Evolutionary conservation across 2,329 filamentous ascomycete species (phyloP), one percentile per base, ranked within the genome.

Genomic region (Myrmaecium sp.): DNA sequence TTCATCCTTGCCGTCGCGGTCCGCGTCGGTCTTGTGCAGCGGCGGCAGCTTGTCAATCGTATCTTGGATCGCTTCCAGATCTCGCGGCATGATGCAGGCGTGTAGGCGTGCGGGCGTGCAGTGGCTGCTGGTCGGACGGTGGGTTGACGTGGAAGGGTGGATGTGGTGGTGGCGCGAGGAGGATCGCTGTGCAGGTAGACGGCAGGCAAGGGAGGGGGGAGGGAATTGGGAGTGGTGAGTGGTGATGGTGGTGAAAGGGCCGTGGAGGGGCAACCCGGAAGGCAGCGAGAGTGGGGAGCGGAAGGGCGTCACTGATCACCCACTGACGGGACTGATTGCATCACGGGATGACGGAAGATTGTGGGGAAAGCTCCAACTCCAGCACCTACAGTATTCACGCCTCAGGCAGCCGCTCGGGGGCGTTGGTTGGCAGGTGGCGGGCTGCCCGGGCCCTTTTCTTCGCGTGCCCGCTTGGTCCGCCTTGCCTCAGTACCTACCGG

Each of bases 41-140:
- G 47, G 38, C 14, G 51, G 40, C 49, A 57, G 48, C 27, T 34
- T 39, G 23, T 43, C 41, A 18, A 54, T 36, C 23, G 47, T 43
- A n/a, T 38, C 39, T 10, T 26, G 8, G 10, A 14, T 14, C 22
- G 50, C 43, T 26, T 51, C 36, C 11, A 59, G 42, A 36, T 58
- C 54, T 34, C 54, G 49, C 24, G 56, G 57, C 54, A 60, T 60
- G 26, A 34, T 38, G 9, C 5, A 25, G 11, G 12, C 21, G 15
- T 14, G 29, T 7, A 5, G 29, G 14, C 15, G 26, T 6, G 8
- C 6, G 17, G 6, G 26, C 7, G n/a, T n/a, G 17, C 26, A 6
- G 12, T 10, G 14, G 19, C 14, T 11, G 27, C 16, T 16, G 11
- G 12, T n/a, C n/a, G 14, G 8, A 17, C 14, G 5, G 6, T 6